Evolutionary conservation across 2,329 filamentous ascomycete species (phyloP).

Genomic region (Hymenoscyphus fructigenus): DNA sequence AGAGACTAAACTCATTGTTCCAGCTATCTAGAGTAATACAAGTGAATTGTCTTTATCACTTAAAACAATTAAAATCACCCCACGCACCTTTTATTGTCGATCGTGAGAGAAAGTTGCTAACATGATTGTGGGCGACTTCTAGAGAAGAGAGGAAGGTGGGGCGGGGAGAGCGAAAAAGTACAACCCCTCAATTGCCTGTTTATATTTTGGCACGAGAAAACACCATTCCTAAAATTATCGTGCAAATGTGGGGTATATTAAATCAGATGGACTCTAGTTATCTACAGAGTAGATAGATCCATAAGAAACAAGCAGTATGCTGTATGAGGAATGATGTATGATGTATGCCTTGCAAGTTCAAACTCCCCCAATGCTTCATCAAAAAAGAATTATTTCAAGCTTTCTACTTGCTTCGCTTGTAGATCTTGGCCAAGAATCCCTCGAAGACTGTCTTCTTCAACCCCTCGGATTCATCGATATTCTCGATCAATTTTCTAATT

Average conservation of each 20-base stretch:
- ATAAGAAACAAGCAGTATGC: not conserved
- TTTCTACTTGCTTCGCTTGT: conserved; percentile 89
- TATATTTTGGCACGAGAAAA: too few relatives aligned
- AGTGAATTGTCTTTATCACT: too few relatives aligned
- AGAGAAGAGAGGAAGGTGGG: too few relatives aligned
- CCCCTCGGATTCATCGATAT: conserved; percentile 82
- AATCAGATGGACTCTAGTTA: not conserved
- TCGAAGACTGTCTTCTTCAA: conserved; percentile 90
- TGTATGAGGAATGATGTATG: not conserved
- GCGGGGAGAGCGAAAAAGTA: too few relatives aligned
- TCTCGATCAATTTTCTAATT: conserved; percentile 70
- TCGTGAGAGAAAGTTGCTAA: too few relatives aligned
- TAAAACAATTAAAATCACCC: too few relatives aligned
- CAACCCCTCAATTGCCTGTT: too few relatives aligned
- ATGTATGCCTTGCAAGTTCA: not conserved
- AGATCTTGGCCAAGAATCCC: conserved; percentile 91
- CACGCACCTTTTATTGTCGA: too few relatives aligned
- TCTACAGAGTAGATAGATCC: not conserved
- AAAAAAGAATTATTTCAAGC: not conserved
- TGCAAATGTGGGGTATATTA: not conserved
- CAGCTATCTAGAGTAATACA: too few relatives aligned
- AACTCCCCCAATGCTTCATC: not conserved
- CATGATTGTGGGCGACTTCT: too few relatives aligned
- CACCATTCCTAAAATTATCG: too few relatives aligned
- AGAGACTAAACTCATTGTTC: too few relatives aligned